These are phyloP conservation scores for Dentipellis fragilis DNA, from an alignment of 768 basidiomycete genomes.

Conservation along the genomic window DNA sequence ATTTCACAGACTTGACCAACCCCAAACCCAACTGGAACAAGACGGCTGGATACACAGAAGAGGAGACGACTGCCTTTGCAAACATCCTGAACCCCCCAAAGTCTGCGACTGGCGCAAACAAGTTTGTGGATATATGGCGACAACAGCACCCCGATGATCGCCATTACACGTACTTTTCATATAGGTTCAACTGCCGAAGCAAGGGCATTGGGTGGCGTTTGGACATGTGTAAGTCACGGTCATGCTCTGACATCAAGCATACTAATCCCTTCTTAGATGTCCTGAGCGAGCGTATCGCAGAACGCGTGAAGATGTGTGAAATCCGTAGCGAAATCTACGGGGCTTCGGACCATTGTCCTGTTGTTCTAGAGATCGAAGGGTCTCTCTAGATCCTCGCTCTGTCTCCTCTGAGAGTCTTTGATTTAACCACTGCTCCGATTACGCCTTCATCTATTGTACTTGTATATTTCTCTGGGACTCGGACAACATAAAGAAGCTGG, in stretches of 20 bases:
- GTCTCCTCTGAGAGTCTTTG: background rate
- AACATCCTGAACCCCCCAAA: slow-evolving; percentile 50
- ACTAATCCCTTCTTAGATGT: slow-evolving; percentile 41
- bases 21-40: slow-evolving; percentile 80
- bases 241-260: background rate
- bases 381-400: background rate
- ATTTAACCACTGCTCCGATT: background rate
- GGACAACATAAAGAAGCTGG: no score
- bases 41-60: slow-evolving; percentile 74
- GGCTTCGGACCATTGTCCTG: slow-evolving; percentile 78
- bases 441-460: no score
- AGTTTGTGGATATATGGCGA: slow-evolving; percentile 77
- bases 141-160: slow-evolving; percentile 50
- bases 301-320: slow-evolving; percentile 70
- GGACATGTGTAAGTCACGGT: slow-evolving; percentile 57
- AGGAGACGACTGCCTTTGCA: slow-evolving; percentile 67
- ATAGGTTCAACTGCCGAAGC: slow-evolving; percentile 66
- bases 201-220: slow-evolving; percentile 86
- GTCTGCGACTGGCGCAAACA: slow-evolving; percentile 20
- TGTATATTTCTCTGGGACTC: no score
- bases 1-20: slow-evolving; percentile 50
- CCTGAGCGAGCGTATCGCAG: slow-evolving; percentile 56
- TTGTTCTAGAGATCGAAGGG: slow-evolving; percentile 56
- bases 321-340: slow-evolving; percentile 81
- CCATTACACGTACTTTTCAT: slow-evolving; percentile 83